phyloP scores from a whole-genome alignment of 192 early-diverging fungal genomes.

The Backusella australiensis region DNA sequence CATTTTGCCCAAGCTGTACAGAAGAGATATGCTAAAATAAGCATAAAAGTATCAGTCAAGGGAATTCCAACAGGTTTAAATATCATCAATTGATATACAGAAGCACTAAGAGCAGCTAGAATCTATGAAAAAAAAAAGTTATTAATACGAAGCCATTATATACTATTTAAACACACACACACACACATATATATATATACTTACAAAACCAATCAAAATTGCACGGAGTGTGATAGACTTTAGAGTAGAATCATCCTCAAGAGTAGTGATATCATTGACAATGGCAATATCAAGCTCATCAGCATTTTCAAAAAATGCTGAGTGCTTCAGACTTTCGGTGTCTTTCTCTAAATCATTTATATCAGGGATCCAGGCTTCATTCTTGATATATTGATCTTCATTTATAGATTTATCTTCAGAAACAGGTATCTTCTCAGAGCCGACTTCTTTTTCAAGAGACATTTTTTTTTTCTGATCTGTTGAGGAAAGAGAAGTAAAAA shows the following conservation, averaged over 20 bases:
- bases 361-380: neutral
- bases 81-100: slow-evolving; percentile 72
- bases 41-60: slow-evolving; percentile 64
- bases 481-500: neutral
- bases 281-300: slow-evolving; percentile 17
- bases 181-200: neutral
- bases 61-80: slow-evolving; percentile 77
- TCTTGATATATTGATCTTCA: neutral
- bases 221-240: slow-evolving; percentile 67
- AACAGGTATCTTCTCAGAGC: neutral
- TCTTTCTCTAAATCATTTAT: neutral
- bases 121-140: neutral
- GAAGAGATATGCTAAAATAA: slow-evolving; percentile 71
- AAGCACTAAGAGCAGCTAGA: slow-evolving; percentile 53
- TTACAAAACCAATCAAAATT: slow-evolving; percentile 56
- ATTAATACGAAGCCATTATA: neutral
- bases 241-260: slow-evolving; percentile 55
- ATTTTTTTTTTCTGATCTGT: neutral
- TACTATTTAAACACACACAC: neutral
- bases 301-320: neutral
- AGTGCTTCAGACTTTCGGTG: neutral
- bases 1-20: slow-evolving; percentile 60
- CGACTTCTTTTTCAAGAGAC: neutral
- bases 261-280: slow-evolving; percentile 14
- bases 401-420: neutral